These are phyloP conservation scores for Diaporthe sp. DNA, from an alignment of 2,329 filamentous ascomycete genomes.

Conservation along the genomic window DNA sequence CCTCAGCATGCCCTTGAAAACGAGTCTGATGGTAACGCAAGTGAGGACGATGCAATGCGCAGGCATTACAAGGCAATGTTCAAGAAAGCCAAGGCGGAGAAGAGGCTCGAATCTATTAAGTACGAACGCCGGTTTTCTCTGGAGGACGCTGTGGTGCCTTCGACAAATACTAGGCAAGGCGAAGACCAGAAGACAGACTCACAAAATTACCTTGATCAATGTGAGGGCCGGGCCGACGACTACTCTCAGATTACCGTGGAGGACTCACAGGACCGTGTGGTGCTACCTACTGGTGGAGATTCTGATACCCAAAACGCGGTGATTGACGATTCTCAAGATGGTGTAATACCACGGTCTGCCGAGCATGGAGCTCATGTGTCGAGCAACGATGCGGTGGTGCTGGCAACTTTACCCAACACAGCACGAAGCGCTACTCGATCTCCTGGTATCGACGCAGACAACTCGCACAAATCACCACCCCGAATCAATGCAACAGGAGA, in stretches of 20 bases:
- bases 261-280: constrained; percentile 41
- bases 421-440: constrained; percentile 24
- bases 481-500: background rate
- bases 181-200: constrained; percentile 39
- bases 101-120: constrained; percentile 58
- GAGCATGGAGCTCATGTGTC: constrained; percentile 6
- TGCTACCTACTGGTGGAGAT: background rate
- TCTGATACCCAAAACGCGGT: background rate
- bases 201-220: constrained; percentile 43
- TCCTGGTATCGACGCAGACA: constrained; percentile 25
- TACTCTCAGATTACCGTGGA: constrained; percentile 44
- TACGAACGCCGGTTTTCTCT: constrained; percentile 52
- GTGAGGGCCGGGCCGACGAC: constrained; percentile 41
- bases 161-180: constrained; percentile 48
- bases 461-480: background rate
- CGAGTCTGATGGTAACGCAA: constrained; percentile 45
- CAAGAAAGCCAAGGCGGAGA: constrained; percentile 57
- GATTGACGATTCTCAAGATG: constrained; percentile 37
- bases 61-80: constrained; percentile 54
- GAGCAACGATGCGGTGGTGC: constrained; percentile 37
- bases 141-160: constrained; percentile 54
- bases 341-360: background rate
- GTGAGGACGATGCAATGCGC: constrained; percentile 50
- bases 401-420: constrained; percentile 36
- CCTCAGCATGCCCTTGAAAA: constrained; percentile 30